A percentile compares a stretch with the other conserved stretches of the same genome.
These are phyloP conservation scores for Colletotrichum falcatum DNA, from an alignment of 2,329 filamentous ascomycete genomes.

Conservation along the genomic window DNA sequence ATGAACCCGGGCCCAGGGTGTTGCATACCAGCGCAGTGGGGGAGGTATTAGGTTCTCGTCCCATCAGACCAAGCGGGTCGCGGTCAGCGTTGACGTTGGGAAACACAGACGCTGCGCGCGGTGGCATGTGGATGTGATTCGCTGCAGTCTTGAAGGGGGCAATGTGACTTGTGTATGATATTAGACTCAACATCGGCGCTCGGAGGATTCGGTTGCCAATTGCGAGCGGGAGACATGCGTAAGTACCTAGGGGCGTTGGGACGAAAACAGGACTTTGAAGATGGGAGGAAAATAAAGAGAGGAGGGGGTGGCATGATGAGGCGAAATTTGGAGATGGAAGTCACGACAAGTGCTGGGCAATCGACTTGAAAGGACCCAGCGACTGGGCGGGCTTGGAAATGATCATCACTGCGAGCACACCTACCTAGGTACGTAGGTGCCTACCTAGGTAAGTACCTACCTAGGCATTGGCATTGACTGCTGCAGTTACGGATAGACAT, in stretches of 20 bases:
- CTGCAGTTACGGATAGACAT: not conserved
- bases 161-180: not conserved
- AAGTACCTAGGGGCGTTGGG: slow-evolving; percentile 6
- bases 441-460: too few relatives aligned
- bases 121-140: slow-evolving; percentile 6
- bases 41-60: slow-evolving; percentile 1
- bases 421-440: too few relatives aligned
- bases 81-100: not conserved
- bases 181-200: slow-evolving; percentile 24
- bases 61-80: not conserved
- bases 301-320: not conserved
- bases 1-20: not conserved
- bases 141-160: not conserved
- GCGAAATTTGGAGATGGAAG: not conserved
- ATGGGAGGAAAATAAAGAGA: not conserved
- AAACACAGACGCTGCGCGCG: slow-evolving; percentile 1
- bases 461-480: not conserved
- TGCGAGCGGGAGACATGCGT: slow-evolving; percentile 2
- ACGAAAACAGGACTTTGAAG: slow-evolving; percentile 6
- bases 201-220: slow-evolving; percentile 18
- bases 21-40: slow-evolving; percentile 1
- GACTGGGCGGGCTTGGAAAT: not conserved
- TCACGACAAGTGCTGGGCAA: not conserved
- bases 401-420: not conserved
- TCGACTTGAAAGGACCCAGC: not conserved